Evolutionary conservation across 2,329 filamentous ascomycete species (phyloP).

Genomic region (Didymella glomerata): DNA sequence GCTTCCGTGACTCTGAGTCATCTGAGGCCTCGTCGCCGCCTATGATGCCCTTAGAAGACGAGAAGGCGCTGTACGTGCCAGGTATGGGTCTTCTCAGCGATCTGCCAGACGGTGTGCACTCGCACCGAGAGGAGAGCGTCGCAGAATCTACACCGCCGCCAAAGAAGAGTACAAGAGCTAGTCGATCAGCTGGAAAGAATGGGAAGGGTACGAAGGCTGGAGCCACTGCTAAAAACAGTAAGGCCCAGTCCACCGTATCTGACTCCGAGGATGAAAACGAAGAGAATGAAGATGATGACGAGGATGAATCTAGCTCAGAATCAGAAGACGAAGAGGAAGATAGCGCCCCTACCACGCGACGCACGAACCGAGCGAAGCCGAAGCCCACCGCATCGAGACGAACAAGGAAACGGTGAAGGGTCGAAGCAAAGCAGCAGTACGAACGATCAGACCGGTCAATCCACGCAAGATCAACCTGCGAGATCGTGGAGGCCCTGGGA

Average conservation of each 20-base stretch:
- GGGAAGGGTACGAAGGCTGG: conserved; percentile 36
- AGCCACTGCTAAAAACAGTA: conserved; percentile 39
- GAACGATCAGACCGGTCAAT: not conserved
- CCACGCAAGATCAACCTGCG: not conserved
- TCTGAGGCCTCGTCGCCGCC: conserved; percentile 43
- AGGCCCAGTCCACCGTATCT: conserved; percentile 44
- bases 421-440: not conserved
- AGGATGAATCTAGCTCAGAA: conserved; percentile 43
- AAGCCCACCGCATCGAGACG: conserved; percentile 40
- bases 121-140: conserved; percentile 41
- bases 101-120: conserved; percentile 37
- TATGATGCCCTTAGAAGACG: conserved; percentile 41
- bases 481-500: not conserved
- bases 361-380: conserved; percentile 41
- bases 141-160: conserved; percentile 43
- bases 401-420: conserved; percentile 39
- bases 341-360: conserved; percentile 44
- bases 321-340: conserved; percentile 44
- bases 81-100: conserved; percentile 47
- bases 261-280: conserved; percentile 52
- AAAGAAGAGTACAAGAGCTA: conserved; percentile 42
- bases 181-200: conserved; percentile 34
- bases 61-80: conserved; percentile 44
- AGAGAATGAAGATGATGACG: conserved; percentile 47
- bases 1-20: conserved; percentile 45